Base-by-base conservation (phyloP, 208 protist genomes). In the Crithidia bombi region DNA sequence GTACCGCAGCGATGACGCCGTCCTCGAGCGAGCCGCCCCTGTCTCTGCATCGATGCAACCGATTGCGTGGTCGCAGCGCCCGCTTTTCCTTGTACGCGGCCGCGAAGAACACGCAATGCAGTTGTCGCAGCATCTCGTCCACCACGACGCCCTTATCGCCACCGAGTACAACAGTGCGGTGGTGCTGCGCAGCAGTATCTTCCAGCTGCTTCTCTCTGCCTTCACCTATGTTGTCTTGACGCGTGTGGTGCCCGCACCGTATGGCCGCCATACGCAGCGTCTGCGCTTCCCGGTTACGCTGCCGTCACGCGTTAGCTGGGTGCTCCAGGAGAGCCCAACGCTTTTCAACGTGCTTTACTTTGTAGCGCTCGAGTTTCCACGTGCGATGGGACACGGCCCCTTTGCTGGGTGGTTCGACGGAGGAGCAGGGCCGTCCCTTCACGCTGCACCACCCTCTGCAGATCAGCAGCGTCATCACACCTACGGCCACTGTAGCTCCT, bases 241-340 rank as follows among this genome's bases (percentile, higher is more conserved):
- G 17, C 71, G 70, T 44, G 51, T 80, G n/a, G 68, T 82, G 19
- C 55, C 65, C 0, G 62, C 82, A 0, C 82, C 82, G 14, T 88
- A 72, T 64, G 83, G 83, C 36, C 63, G 75, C 17, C 80, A 89
- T 49, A 66, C 78, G 0, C 12, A 30, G 35, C 32, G 30, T 6
- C 21, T 68, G 21, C 23, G 35, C 38, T 26, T 46, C 0, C 66
- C 30, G 0, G 6, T 85, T 9, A 74, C 66, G 19, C n/a, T 90
- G 3, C 83, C 90, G 19, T 75, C 87, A 5, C 39, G 64, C 5
- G 55, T 89, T 15, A 75, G 77, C 28, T 95, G 90, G 85, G 41
- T 79, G 4, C 41, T 95, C 61, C 90, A 95, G 69, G 87, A 95
- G 77, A 72, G 64, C 35, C 90, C 90, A 1, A 91, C 85, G 14